Evolutionary conservation across 441 rosid species (phyloP), one percentile per base, ranked within the genome.

Genomic region (Sinapis alba): DNA sequence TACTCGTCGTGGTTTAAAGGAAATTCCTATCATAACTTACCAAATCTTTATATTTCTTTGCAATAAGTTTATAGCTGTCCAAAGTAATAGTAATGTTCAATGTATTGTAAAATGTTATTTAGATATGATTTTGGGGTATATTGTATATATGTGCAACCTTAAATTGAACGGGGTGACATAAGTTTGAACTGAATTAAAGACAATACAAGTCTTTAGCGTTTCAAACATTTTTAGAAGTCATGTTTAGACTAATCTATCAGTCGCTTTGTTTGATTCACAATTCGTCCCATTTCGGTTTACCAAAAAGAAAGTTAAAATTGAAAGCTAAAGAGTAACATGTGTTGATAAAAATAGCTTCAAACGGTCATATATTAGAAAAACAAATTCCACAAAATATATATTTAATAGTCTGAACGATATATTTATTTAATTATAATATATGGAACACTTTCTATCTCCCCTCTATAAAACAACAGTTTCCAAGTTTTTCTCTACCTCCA

Each of bases 171-270:
- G 45, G 9, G 57, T 72, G 64, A 53, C 28, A 38, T 18, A 26
- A 16, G 26, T 65, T 18, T 53, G 62, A 51, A 53, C 19, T 65
- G 41, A 41, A 41, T 19, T 5, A 36, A 38, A 54, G 59, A 73
- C 58, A 66, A 27, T 0, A 24, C 2, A 34, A 74, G 59, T 73
- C 66, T 65, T n/a, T 57, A 73, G 51, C 41, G 24, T 64, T 53
- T 53, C 76, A 53, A 34, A 62, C 19, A 27, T 64, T 1, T 36
- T 51, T n/a, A 21, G 34, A 74, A 30, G 61, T 66, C 51, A 21
- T 21, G 43, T 45, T 50, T 30, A 23, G 13, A 15, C 28, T 56
- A 23, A 57, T 69, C 12, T 58, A 2, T 26, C 65, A 38, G 12
- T 57, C 24, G 4, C 30, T 20, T 23, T 53, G 50, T 51, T 23